phyloP scores from a whole-genome alignment of 805 yeast species.

The Lachancea dasiensis region DNA sequence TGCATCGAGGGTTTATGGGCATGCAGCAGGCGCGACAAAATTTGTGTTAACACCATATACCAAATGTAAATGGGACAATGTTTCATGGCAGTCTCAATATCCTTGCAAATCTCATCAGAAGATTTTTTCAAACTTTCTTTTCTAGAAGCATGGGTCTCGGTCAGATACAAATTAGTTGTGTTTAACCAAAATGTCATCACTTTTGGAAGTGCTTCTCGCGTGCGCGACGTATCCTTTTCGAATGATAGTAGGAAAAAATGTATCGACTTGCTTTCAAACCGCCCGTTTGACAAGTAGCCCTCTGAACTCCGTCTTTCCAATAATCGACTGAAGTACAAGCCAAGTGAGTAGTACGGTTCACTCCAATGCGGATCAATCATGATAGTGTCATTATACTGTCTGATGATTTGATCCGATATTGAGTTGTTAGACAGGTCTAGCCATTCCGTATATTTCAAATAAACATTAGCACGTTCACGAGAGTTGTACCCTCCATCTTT shows the following conservation, averaged over 20 bases:
- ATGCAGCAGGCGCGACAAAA: conserved; percentile 73
- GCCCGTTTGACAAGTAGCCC: conserved; percentile 28
- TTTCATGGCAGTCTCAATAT: conserved; percentile 40
- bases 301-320: conserved; percentile 57
- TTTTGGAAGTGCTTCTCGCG: conserved; percentile 83
- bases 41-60: conserved; percentile 81
- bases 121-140: conserved; percentile 29
- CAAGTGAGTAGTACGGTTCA: conserved; percentile 73
- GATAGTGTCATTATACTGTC: conserved; percentile 59
- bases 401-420: conserved; percentile 63
- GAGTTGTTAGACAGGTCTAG: conserved; percentile 79
- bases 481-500: conserved; percentile 13
- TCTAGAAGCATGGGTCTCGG: conserved; percentile 25
- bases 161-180: conserved; percentile 32
- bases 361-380: conserved; percentile 57
- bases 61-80: conserved; percentile 53
- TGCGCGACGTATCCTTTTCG: conserved; percentile 45
- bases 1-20: conserved; percentile 49
- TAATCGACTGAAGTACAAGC: conserved; percentile 70
- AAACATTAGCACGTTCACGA: conserved; percentile 38
- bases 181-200: conserved; percentile 90
- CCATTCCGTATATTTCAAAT: conserved; percentile 82
- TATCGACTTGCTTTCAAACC: conserved; percentile 27
- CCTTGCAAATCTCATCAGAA: conserved; percentile 43
- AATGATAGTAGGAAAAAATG: conserved; percentile 28